These are phyloP conservation scores for Melampsora americana DNA, from an alignment of 1,284 basidiomycete genomes.

Conservation along the genomic window DNA sequence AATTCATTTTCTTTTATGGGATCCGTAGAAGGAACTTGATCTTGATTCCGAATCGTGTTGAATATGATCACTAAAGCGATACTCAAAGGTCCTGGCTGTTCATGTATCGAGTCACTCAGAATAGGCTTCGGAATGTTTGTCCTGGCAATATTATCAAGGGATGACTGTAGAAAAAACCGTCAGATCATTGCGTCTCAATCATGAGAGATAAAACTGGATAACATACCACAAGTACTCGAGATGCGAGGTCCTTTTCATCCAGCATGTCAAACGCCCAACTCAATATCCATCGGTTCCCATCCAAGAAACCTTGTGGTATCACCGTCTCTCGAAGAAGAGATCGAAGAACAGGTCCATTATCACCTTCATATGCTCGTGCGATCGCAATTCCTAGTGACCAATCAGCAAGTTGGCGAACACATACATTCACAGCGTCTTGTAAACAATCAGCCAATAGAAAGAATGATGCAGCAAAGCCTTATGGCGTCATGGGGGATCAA, in stretches of 20 bases:
- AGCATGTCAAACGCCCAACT: conserved; percentile 95
- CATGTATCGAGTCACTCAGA: neutral
- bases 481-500: conserved; percentile 15
- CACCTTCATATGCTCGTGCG: conserved; percentile 76
- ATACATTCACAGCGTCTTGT: conserved; percentile 88
- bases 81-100: conserved; percentile 26
- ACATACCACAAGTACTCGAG: conserved; percentile 71
- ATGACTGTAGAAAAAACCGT: neutral
- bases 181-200: neutral
- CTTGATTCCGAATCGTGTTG: conserved; percentile 11
- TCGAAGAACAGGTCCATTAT: conserved; percentile 72
- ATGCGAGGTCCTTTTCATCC: conserved; percentile 75
- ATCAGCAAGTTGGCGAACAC: conserved; percentile 80
- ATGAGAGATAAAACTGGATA: neutral
- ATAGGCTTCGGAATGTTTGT: neutral
- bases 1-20: neutral
- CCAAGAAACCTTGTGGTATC: conserved; percentile 74
- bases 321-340: conserved; percentile 70
- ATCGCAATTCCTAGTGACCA: conserved; percentile 84
- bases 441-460: conserved; percentile 86
- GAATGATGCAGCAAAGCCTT: conserved; percentile 94
- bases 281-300: conserved; percentile 90
- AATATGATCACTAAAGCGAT: conserved; percentile 20
- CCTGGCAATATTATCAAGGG: conserved; percentile 11
- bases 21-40: neutral